phyloP scores from a whole-genome alignment of 2,329 filamentous ascomycete species.

The Scedosporium aurantiacum region DNA sequence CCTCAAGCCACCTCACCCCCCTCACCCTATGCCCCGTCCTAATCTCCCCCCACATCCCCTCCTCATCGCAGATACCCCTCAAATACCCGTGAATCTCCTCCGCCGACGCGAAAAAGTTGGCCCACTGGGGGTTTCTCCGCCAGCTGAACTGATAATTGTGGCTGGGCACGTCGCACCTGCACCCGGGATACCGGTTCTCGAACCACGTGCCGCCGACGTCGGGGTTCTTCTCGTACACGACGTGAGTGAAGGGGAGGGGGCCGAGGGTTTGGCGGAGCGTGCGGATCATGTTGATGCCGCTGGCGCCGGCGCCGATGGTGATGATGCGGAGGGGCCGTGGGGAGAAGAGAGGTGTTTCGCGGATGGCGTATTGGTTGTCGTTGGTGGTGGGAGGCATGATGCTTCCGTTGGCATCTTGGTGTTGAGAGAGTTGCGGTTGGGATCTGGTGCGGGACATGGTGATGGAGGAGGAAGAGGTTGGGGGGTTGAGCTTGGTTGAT shows the following conservation, averaged over 20 bases:
- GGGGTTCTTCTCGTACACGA: constrained; percentile 45
- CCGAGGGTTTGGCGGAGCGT: constrained; percentile 30
- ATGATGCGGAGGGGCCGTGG: constrained; percentile 15
- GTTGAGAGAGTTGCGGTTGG: constrained; percentile 6
- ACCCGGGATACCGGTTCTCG: constrained; percentile 48
- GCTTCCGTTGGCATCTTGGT: constrained; percentile 3
- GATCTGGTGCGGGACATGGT: not conserved
- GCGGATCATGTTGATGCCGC: constrained; percentile 23
- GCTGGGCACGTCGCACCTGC: constrained; percentile 43
- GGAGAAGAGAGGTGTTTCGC: constrained; percentile 6
- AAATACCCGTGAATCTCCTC: constrained; percentile 47
- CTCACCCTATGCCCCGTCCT: constrained; percentile 30
- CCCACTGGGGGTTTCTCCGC: constrained; percentile 48
- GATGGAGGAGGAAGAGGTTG: not conserved
- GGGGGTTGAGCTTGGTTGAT: not conserved
- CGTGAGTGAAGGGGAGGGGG: constrained; percentile 27
- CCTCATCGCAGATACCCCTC: constrained; percentile 33
- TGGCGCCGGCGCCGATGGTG: constrained; percentile 19
- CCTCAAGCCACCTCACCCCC: constrained; percentile 33
- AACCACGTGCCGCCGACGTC: constrained; percentile 47
- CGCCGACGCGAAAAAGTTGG: constrained; percentile 42
- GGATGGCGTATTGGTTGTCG: constrained; percentile 5
- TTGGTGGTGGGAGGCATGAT: not conserved
- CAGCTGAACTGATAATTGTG: constrained; percentile 55
- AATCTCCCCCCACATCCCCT: constrained; percentile 31